Evolutionary conservation across 2,329 filamentous ascomycete genomes (phyloP), one percentile per base, ranked within the genome.

Genomic region (Eutypa lata): DNA sequence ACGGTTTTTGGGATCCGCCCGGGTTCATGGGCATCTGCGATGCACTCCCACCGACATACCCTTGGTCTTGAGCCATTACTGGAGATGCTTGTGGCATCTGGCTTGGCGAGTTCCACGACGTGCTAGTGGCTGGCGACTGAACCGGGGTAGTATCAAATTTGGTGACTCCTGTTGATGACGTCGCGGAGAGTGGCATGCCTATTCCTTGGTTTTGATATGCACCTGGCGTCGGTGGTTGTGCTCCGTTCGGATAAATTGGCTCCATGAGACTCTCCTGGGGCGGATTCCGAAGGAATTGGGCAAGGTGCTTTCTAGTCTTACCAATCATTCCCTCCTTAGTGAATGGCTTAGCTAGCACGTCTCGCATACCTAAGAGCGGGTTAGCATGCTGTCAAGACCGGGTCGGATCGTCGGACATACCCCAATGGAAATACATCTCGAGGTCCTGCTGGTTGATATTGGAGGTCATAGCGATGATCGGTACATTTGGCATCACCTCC

Each of bases 381-480:
- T 53, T 53, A 59, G 58, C 56, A 53, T 52, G 49, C 48, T 38
- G n/a, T 11, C 19, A 46, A 2, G 11, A 3, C 10, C 7, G 40
- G 2, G n/a, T 40, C 3, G 24, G 4, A 18, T 49, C 24, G 28
- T 37, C 19, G 16, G 31, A 71, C 87, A 77, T 81, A 94, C 92
- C 94, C 74, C 96, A 92, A 64, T 93, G 87, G 75, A 97, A 97
- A 69, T 99, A 99, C 75, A 95, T 92, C 50, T 93, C 90, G 56
- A 97, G 95, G 68, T 99, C 94, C 65, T 97, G 93, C 55, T 91
- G 92, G 59, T 94, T 84, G 59, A 99, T 97, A 67, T 97, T 99
- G 3, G 93, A 97, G 3, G 94, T 99, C 94, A 99, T 97, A 46
- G 94, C 94, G 53, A 99, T 90, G 63, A 99, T 95, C 0, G 94